These are phyloP conservation scores for Tieghemostelium lacteum DNA, from an alignment of 78 protist genomes.

Conservation along the genomic window DNA sequence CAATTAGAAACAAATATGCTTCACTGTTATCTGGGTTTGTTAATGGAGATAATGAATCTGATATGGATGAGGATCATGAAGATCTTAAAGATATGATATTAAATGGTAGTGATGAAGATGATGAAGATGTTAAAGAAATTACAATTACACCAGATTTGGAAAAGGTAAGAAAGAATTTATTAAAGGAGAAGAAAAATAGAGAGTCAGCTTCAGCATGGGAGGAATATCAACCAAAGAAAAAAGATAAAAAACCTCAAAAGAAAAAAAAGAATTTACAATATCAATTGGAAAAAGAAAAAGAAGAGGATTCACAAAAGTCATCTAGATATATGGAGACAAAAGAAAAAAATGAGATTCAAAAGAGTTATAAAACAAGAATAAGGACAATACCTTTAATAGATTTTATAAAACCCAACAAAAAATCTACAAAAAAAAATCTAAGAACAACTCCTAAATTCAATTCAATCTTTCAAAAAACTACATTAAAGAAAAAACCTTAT, in stretches of 20 bases:
- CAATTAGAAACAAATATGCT: slow-evolving; percentile 39
- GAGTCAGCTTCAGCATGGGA: slow-evolving; percentile 21
- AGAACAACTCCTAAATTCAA: too few species aligned
- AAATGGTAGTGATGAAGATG: slow-evolving; percentile 4
- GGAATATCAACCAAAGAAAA: slow-evolving; percentile 26
- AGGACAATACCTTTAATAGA: too few species aligned
- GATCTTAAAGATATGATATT: background rate
- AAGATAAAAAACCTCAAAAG: slow-evolving; percentile 48
- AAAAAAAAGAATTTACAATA: slow-evolving; percentile 14
- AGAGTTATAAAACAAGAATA: too few species aligned
- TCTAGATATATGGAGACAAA: background rate
- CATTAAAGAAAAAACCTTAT: slow-evolving; percentile 7
- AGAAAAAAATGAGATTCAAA: too few species aligned
- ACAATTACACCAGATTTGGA: slow-evolving; percentile 30
- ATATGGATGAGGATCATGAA: background rate
- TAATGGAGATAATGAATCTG: slow-evolving; percentile 20
- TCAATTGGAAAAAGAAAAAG: slow-evolving; percentile 12
- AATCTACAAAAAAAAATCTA: too few species aligned
- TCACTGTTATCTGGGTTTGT: slow-evolving; percentile 24
- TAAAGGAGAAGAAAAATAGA: slow-evolving; percentile 48
- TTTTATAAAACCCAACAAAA: too few species aligned
- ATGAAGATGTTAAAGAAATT: slow-evolving; percentile 49
- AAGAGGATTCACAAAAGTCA: slow-evolving; percentile 24
- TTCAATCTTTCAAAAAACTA: too few species aligned
- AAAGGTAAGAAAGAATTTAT: slow-evolving; percentile 29